Base-by-base conservation (phyloP, 2,329 filamentous ascomycete genomes). In the Ceratocystis cacaofunesta region DNA sequence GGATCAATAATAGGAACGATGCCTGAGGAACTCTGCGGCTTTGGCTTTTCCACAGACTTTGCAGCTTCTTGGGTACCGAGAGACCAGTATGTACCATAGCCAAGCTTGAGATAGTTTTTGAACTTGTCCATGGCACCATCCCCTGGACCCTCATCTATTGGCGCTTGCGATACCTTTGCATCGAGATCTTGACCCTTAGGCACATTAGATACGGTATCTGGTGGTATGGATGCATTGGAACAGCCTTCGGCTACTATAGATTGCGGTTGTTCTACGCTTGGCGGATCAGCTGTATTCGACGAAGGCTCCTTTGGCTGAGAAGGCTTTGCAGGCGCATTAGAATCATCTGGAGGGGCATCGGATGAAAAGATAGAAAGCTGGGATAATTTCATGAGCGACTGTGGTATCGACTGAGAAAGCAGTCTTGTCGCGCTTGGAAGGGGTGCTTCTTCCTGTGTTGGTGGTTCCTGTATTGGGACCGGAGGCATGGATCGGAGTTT, bases 61-160 rank as follows among this genome's bases (percentile, higher is more conserved):
- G 36, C n/a, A n/a, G 58, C n/a, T 8, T 61, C 52, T 12, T 44
- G 43, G 28, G 30, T 28, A 25, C 43, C 52, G 2, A 66, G 1
- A 66, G 70, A 78, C 84, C 84, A 87, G 69, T 85, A 84, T n/a
- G 82, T 85, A 32, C 84, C 84, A 69, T 87, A 87, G 3, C 84
- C 84, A 62, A 87, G 74, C 70, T 85, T 89, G 63, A 89, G 77
- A 70, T 85, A 87, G 69, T 80, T 82, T 71, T 86, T 80, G 70
- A 86, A 78, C 65, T 78, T 83, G 69, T 82, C 79, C 68, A 83
- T 73, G 22, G 76, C 76, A 7, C 76, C 74, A 32, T 74, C 74
- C 2, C 77, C 75, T 65, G 63, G 6, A 28, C 63, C 62, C 12
- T 36, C 46, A 28, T 22, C 36, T 62, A 61, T 41, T 17, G 66